Conservation (phyloP, 495 filamentous ascomycete species). For the Penicillium canescens region DNA sequence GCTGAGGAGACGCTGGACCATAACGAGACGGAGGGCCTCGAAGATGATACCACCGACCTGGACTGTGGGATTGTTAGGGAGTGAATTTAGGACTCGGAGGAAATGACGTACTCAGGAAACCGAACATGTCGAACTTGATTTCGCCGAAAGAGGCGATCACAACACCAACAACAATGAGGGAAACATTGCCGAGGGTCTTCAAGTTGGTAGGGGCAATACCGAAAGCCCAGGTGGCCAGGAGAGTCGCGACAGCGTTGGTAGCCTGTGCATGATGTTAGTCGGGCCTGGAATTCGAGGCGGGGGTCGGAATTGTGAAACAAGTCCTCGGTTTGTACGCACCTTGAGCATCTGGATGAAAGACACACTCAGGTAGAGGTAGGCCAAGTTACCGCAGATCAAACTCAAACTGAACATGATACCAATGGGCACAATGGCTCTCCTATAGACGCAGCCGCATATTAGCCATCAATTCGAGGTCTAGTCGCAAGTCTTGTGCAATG, state of each 20-base stretch:
- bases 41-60: slow-evolving; percentile 78
- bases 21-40: slow-evolving; percentile 82
- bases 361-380: slow-evolving; percentile 85
- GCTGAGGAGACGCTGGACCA: slow-evolving; percentile 83
- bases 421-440: slow-evolving; percentile 81
- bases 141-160: slow-evolving; percentile 84
- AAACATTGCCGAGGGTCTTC: slow-evolving; percentile 76
- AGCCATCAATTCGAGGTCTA: not conserved
- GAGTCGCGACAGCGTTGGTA: slow-evolving; percentile 83
- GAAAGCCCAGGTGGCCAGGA: slow-evolving; percentile 76
- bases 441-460: slow-evolving; percentile 9
- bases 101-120: slow-evolving; percentile 58
- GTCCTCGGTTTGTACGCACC: slow-evolving; percentile 40
- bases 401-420: slow-evolving; percentile 86
- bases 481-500: not conserved
- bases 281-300: not conserved
- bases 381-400: slow-evolving; percentile 86
- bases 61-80: slow-evolving; percentile 21
- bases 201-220: slow-evolving; percentile 68
- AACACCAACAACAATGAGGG: slow-evolving; percentile 82
- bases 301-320: not conserved
- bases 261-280: slow-evolving; percentile 51
- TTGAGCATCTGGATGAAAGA: slow-evolving; percentile 97
- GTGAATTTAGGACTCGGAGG: too few relatives aligned
- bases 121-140: slow-evolving; percentile 80